These are phyloP conservation scores for Ramularia collo-cygni DNA, from an alignment of 2,329 filamentous ascomycete species.

Conservation along the genomic window DNA sequence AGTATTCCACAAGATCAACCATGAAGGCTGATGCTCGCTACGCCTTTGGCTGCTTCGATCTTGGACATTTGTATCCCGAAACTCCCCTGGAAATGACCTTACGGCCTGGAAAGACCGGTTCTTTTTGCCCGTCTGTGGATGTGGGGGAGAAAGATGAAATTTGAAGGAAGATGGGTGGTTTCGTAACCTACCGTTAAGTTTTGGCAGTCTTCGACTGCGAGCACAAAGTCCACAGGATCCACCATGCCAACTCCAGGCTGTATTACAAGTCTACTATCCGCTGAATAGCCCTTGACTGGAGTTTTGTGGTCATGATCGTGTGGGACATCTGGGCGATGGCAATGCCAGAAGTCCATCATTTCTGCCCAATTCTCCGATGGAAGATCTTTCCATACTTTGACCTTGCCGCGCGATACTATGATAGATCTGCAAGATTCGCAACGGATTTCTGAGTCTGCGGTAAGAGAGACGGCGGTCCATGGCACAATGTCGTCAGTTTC, in stretches of 20 bases:
- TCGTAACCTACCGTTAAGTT: constrained; percentile 37
- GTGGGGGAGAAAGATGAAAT: constrained; percentile 4
- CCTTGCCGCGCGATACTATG: constrained; percentile 30
- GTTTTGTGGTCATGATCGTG: constrained; percentile 40
- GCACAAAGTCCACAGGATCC: constrained; percentile 69
- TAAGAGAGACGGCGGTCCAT: constrained; percentile 37
- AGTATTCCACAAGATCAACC: constrained; percentile 21
- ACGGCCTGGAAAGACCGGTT: constrained; percentile 30
- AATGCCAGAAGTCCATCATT: constrained; percentile 99
- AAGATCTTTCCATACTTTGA: constrained; percentile 73
- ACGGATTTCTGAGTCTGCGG: constrained; percentile 17
- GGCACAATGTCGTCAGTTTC: constrained; percentile 34
- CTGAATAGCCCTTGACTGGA: constrained; percentile 69
- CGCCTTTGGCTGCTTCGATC: constrained; percentile 18
- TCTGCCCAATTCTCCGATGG: constrained; percentile 98
- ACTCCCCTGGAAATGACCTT: constrained; percentile 25
- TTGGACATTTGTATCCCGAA: constrained; percentile 33
- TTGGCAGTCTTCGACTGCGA: constrained; percentile 60
- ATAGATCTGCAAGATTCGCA: constrained; percentile 25
- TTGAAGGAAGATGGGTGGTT: not conserved
- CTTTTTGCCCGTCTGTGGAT: constrained; percentile 25
- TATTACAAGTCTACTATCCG: constrained; percentile 65
- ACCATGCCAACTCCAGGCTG: constrained; percentile 65
- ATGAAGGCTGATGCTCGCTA: constrained; percentile 19
- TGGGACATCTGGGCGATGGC: constrained; percentile 74